Evolutionary conservation across 495 filamentous ascomycete genomes (phyloP).

Genomic region (Aspergillus carlsbadensis): DNA sequence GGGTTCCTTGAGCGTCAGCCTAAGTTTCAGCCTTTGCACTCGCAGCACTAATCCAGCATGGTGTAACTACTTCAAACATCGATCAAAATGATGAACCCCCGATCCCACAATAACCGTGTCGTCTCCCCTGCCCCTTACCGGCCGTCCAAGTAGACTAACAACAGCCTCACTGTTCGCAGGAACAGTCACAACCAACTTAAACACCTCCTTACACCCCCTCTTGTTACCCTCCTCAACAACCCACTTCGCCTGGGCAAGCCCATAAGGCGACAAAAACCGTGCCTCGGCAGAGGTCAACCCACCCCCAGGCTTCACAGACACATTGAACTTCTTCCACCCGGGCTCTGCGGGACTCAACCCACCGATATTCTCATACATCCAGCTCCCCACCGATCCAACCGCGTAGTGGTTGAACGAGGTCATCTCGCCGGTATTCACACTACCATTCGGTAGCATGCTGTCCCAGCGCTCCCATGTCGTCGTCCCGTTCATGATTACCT

Average conservation of each 20-base stretch:
- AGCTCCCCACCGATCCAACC: constrained; percentile 39
- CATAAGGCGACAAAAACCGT: constrained; percentile 7
- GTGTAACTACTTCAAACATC: not conserved
- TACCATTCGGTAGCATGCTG: constrained; percentile 48
- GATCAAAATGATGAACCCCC: constrained; percentile 5
- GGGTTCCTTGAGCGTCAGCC: no score
- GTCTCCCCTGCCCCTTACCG: not conserved
- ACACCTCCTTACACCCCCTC: not conserved
- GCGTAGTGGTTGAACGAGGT: constrained; percentile 57
- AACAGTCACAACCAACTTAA: not conserved
- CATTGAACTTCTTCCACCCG: constrained; percentile 13
- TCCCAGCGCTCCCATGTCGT: constrained; percentile 61
- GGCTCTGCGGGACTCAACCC: constrained; percentile 17
- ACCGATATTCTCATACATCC: constrained; percentile 29
- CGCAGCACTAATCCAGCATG: no score
- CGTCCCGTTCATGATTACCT: constrained; percentile 50
- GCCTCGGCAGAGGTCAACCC: constrained; percentile 2
- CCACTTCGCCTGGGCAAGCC: not conserved
- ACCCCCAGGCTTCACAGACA: constrained; percentile 10
- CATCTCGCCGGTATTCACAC: constrained; percentile 52
- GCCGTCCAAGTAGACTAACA: not conserved
- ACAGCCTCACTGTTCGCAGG: constrained; percentile 6
- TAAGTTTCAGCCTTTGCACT: no score
- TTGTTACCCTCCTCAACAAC: not conserved
- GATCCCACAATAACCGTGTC: constrained; percentile 1